Percentiles rank a stretch among this genome's conserved stretches.
Conservation (phyloP, 257 asterid genomes). For the Nicotiana noctiflora region DNA sequence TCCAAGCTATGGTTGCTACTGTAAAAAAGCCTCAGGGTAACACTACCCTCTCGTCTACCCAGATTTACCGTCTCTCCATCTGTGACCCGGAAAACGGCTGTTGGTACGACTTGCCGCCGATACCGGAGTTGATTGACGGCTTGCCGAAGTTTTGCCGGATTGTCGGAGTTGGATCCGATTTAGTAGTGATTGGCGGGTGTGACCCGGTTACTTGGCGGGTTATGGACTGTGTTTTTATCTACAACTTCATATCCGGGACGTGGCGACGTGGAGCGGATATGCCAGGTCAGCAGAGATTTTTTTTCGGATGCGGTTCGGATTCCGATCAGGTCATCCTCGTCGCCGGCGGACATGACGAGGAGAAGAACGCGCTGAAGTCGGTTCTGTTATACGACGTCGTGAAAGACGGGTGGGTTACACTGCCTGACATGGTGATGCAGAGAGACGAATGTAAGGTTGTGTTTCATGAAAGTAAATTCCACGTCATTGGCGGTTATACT, state of each 20-base stretch:
- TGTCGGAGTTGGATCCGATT: slow-evolving; percentile 14
- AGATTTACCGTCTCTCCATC: slow-evolving; percentile 2
- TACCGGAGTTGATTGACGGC: slow-evolving; percentile 16
- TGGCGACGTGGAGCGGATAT: slow-evolving; percentile 23
- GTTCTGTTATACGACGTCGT: slow-evolving; percentile 9
- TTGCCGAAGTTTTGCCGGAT: slow-evolving; percentile 18
- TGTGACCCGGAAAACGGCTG: slow-evolving; percentile 7
- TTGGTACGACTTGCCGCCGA: slow-evolving; percentile 17
- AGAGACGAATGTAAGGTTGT: slow-evolving; percentile 18
- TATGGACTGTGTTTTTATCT: slow-evolving; percentile 10
- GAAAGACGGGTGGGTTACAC: slow-evolving; percentile 9
- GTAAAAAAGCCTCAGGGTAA: not conserved
- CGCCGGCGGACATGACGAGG: slow-evolving; percentile 21
- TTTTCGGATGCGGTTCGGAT: slow-evolving; percentile 21
- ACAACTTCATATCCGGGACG: slow-evolving; percentile 10
- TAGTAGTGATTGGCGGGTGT: slow-evolving; percentile 22
- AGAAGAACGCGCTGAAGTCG: slow-evolving; percentile 7
- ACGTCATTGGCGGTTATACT: slow-evolving; percentile 17
- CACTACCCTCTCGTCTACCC: not conserved
- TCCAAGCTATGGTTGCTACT: slow-evolving; percentile 9
- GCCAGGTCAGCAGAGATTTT: slow-evolving; percentile 14
- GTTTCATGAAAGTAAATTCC: slow-evolving; percentile 16
- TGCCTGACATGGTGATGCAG: slow-evolving; percentile 18
- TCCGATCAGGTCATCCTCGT: not conserved
- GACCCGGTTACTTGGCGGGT: slow-evolving; percentile 16